These are phyloP conservation scores for Marasmius oreades DNA, from an alignment of 1,284 basidiomycete species.

Conservation along the genomic window DNA sequence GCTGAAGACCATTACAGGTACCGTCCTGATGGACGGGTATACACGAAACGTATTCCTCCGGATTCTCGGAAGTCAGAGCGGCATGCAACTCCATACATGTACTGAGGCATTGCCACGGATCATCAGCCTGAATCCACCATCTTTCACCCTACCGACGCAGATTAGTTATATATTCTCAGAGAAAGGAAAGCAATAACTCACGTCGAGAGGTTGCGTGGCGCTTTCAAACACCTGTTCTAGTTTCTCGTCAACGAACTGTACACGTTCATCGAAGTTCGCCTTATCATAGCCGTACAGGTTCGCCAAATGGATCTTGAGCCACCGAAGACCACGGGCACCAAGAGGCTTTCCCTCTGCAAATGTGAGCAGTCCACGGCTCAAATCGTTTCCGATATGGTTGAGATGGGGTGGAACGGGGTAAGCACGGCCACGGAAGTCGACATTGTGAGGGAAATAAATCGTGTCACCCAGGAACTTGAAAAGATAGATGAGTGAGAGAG, in stretches of 20 bases:
- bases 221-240: slow-evolving; percentile 82
- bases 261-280: slow-evolving; percentile 90
- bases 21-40: slow-evolving; percentile 98
- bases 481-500: neutral
- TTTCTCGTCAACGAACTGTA: slow-evolving; percentile 72
- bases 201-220: slow-evolving; percentile 82
- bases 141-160: slow-evolving; percentile 45
- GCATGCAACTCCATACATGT: slow-evolving; percentile 84
- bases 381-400: slow-evolving; percentile 94
- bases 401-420: slow-evolving; percentile 97
- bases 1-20: slow-evolving; percentile 98
- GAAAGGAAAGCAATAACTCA: slow-evolving; percentile 27
- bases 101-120: slow-evolving; percentile 97
- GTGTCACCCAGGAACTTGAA: slow-evolving; percentile 77
- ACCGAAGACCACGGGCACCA: slow-evolving; percentile 75
- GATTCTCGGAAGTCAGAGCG: slow-evolving; percentile 77
- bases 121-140: slow-evolving; percentile 94
- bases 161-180: neutral
- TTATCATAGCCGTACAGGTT: slow-evolving; percentile 96
- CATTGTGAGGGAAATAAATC: slow-evolving; percentile 95
- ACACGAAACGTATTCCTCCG: slow-evolving; percentile 66
- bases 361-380: slow-evolving; percentile 84
- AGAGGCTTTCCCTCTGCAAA: slow-evolving; percentile 85
- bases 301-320: slow-evolving; percentile 92
- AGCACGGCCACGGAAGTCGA: slow-evolving; percentile 97